Evolutionary conservation across 352 stramenopile species (phyloP).

Genomic region (Globisporangium cystogenes): DNA sequence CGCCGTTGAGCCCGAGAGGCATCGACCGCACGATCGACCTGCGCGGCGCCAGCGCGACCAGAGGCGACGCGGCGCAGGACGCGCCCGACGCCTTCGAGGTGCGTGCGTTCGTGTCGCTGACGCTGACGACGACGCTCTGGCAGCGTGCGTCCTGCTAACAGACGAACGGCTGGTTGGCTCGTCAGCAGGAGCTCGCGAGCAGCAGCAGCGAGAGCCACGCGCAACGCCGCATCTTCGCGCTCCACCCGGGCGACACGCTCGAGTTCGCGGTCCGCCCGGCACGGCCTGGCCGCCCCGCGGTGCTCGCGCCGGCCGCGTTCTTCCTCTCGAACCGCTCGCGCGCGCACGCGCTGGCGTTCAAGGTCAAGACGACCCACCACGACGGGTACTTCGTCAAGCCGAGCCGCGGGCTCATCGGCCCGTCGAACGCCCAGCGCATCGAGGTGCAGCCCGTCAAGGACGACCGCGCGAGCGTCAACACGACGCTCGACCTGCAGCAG

Average conservation of each 20-base stretch:
- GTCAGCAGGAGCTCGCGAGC: too few species aligned
- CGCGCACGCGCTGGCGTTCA: conserved; percentile 52
- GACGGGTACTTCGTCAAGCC: conserved; percentile 72
- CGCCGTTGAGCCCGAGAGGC: background rate
- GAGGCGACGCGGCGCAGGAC: background rate
- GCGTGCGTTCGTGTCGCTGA: background rate
- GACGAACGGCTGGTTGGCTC: too few species aligned
- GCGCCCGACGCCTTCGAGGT: conserved; percentile 1
- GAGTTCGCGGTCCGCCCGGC: conserved; percentile 40
- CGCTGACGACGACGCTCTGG: too few species aligned
- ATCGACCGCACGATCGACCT: conserved; percentile 11
- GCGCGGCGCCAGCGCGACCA: background rate
- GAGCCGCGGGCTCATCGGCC: conserved; percentile 49
- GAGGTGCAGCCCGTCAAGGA: conserved; percentile 42
- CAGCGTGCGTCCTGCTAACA: too few species aligned
- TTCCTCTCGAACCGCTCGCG: conserved; percentile 60
- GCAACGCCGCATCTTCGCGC: conserved; percentile 27
- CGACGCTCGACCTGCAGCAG: conserved; percentile 18
- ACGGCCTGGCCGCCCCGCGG: conserved; percentile 11
- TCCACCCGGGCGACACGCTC: conserved; percentile 38
- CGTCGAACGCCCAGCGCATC: conserved; percentile 53
- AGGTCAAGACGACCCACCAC: conserved; percentile 79
- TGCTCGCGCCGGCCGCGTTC: conserved; percentile 21
- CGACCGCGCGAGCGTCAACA: background rate
- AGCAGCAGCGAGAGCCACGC: background rate